Conservation (phyloP, 345 rosid species). For the Arabis hirsuta region DNA sequence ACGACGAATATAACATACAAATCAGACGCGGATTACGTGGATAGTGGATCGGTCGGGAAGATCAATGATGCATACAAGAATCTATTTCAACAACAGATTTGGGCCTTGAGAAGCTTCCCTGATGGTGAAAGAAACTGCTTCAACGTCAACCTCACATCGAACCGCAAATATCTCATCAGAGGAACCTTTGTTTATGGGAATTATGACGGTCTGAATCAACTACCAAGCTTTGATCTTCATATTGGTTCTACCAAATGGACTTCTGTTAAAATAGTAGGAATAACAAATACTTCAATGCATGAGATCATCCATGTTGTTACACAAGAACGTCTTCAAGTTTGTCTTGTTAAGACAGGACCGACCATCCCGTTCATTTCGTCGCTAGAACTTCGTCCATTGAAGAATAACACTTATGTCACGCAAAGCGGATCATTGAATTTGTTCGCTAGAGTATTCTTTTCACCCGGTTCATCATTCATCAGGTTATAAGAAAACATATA, state of each 20-base stretch:
- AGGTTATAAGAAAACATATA: conserved; percentile 12
- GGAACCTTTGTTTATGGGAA: conserved; percentile 52
- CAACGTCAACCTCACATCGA: conserved; percentile 28
- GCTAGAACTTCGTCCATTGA: conserved; percentile 52
- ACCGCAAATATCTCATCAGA: conserved; percentile 46
- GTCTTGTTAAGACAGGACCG: conserved; percentile 52
- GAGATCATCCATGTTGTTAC: conserved; percentile 51
- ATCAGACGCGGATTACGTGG: conserved; percentile 44
- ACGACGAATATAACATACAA: conserved; percentile 37
- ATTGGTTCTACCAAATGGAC: conserved; percentile 52
- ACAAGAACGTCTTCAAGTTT: conserved; percentile 44
- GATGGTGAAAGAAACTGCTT: conserved; percentile 53
- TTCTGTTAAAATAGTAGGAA: conserved; percentile 31
- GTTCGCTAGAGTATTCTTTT: conserved; percentile 15
- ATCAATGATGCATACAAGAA: conserved; percentile 29
- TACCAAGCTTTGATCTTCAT: conserved; percentile 49
- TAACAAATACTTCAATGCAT: background rate
- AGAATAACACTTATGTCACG: background rate
- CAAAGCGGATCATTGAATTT: conserved; percentile 38
- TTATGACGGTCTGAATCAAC: conserved; percentile 42
- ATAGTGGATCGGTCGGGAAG: conserved; percentile 31
- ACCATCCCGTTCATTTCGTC: conserved; percentile 57
- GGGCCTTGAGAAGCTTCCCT: conserved; percentile 47
- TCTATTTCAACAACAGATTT: background rate
- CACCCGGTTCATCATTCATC: background rate